A percentile compares a stretch with the other conserved stretches of the same genome.
These are phyloP conservation scores for Penicillium oxalicum DNA, from an alignment of 2,329 filamentous ascomycete species.

Conservation along the genomic window DNA sequence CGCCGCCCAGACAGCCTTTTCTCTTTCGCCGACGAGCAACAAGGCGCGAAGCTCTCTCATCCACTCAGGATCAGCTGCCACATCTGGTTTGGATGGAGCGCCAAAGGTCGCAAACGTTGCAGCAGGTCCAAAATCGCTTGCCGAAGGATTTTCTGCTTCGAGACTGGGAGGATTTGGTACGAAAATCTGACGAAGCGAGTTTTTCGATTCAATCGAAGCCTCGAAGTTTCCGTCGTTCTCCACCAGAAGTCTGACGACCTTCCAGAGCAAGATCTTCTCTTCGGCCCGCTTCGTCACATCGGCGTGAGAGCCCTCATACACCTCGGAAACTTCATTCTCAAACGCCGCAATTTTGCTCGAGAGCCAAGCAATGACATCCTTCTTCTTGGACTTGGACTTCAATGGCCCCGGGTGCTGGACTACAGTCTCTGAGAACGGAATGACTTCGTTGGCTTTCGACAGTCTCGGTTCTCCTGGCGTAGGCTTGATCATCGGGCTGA, in stretches of 20 bases:
- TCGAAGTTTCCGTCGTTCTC: slow-evolving; percentile 82
- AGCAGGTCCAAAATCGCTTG: slow-evolving; percentile 21
- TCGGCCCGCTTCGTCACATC: slow-evolving; percentile 60
- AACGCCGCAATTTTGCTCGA: slow-evolving; percentile 66
- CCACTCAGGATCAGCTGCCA: slow-evolving; percentile 57
- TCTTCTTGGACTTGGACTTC: slow-evolving; percentile 88
- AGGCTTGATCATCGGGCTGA: slow-evolving; percentile 70
- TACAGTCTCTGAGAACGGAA: slow-evolving; percentile 65
- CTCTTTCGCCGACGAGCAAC: slow-evolving; percentile 73
- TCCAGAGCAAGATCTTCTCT: slow-evolving; percentile 82
- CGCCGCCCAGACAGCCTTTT: slow-evolving; percentile 88
- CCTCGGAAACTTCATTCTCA: slow-evolving; percentile 49
- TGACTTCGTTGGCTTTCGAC: slow-evolving; percentile 66
- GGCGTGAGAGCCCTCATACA: slow-evolving; percentile 46
- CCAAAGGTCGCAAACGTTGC: slow-evolving; percentile 35
- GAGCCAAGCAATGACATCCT: slow-evolving; percentile 80
- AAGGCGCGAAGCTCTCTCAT: slow-evolving; percentile 67
- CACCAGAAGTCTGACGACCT: slow-evolving; percentile 71
- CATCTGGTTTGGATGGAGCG: slow-evolving; percentile 52
- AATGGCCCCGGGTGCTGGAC: slow-evolving; percentile 85
- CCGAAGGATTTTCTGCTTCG: slow-evolving; percentile 23
- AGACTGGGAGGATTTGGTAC: slow-evolving; percentile 50
- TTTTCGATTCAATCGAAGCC: slow-evolving; percentile 63
- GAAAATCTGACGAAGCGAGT: slow-evolving; percentile 68
- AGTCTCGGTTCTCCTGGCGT: slow-evolving; percentile 76